Evolutionary conservation across 345 rosid species (phyloP), one percentile per base, ranked within the genome.

Genomic region (Corymbia maculata): DNA sequence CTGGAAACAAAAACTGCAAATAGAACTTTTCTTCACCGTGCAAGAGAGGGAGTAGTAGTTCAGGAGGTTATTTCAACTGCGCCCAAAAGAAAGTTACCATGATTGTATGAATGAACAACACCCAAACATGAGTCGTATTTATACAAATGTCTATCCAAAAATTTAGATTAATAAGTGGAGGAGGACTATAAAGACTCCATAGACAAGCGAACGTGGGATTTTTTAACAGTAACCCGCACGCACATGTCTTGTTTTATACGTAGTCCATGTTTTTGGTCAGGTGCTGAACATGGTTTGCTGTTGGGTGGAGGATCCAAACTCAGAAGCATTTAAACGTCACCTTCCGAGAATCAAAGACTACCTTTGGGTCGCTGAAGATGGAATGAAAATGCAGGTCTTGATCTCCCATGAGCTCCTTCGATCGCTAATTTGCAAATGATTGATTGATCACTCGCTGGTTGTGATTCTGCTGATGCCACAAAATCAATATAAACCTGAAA

Each of bases 311-410:
- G 93, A 95, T 52, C 93, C 95, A 13, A 87, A 90, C 52, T 95
- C 96, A 42, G 92, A 92, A 59, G 93, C 94, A 12, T 95, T 85
- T 85, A 94, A 92, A 86, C 88, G 68, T 80, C 95, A 95, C 86
- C 93, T 95, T 17, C 57, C 93, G 21, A 92, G 97, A 88, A 89
- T 94, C 30, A 92, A 95, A 89, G 97, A 95, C 87, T 94, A 95
- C 79, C 90, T 95, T 2, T 95, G 97, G 97, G 13, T 94, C 2
- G 95, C 97, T 1, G 97, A 95, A 86, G 95, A 95, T 89, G 97
- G 97, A 84, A 92, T 94, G 95, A 94, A 94, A 89, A 94, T 94
- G 96, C 94, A 93, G 94, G 95, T 92, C 12, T 21, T 36, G n/a
- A 28, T 50, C 42, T 22, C 17, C 14, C 17, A 42, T 30, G 24